These are phyloP conservation scores for Peronospora belbahrii DNA, from an alignment of 352 stramenopile species.

Conservation along the genomic window DNA sequence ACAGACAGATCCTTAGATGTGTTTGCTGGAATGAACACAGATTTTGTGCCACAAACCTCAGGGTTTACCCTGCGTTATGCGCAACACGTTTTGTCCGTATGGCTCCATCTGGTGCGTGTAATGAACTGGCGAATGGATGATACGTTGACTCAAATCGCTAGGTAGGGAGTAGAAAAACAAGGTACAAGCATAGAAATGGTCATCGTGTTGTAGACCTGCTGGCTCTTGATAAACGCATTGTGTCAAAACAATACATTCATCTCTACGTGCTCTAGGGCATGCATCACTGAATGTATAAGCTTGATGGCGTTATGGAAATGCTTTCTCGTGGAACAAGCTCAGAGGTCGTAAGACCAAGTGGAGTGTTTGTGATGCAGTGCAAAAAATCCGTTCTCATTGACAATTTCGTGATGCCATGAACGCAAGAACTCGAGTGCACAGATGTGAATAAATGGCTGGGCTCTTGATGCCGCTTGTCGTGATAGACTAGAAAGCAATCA, in stretches of 20 bases:
- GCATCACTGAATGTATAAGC: too few relatives aligned
- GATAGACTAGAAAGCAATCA: too few relatives aligned
- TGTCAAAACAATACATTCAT: neutral
- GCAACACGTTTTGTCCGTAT: slow-evolving; percentile 3
- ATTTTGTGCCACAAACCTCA: slow-evolving; percentile 8
- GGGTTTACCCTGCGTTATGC: neutral
- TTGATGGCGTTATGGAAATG: too few relatives aligned
- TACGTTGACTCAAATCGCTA: neutral
- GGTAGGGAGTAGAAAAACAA: neutral
- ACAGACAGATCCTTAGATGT: slow-evolving; percentile 21
- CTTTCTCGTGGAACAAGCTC: too few relatives aligned
- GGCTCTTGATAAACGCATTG: neutral
- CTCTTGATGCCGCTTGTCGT: too few relatives aligned
- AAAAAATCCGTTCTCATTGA: too few relatives aligned
- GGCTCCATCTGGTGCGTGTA: slow-evolving; percentile 8
- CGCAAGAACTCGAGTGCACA: too few relatives aligned
- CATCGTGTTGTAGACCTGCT: slow-evolving; percentile 1
- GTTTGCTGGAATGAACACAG: slow-evolving; percentile 1
- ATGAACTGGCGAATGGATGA: slow-evolving; percentile 2
- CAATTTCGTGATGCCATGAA: too few relatives aligned
- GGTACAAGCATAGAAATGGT: neutral
- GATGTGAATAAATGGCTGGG: too few relatives aligned
- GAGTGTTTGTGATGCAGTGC: too few relatives aligned
- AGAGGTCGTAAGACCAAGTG: too few relatives aligned
- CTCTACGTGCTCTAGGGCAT: neutral